Evolutionary conservation across 768 basidiomycete genomes (phyloP), one percentile per base, ranked within the genome.

Genomic region (Punctularia strigosozonata): DNA sequence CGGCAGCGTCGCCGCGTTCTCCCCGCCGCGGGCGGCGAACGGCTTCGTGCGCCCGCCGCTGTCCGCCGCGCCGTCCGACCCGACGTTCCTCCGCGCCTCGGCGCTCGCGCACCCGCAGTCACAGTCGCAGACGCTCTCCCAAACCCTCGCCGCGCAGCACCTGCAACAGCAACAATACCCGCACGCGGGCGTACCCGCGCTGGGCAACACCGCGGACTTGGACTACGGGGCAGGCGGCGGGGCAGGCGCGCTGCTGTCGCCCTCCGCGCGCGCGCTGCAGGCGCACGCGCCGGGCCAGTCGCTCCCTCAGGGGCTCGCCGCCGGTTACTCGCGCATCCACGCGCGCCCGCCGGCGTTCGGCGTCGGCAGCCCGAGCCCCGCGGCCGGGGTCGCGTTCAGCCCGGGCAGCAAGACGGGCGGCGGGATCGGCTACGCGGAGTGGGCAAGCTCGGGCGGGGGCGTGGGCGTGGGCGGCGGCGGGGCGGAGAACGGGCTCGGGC

Each of bases 211-310:
- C n/a, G n/a, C n/a, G n/a, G n/a, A n/a, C n/a, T n/a, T n/a, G n/a
- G n/a, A n/a, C n/a, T n/a, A n/a, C n/a, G n/a, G n/a, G n/a, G n/a
- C n/a, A n/a, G n/a, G n/a, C n/a, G n/a, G n/a, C n/a, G n/a, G n/a
- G n/a, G n/a, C n/a, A n/a, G n/a, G n/a, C n/a, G n/a, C n/a, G n/a
- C n/a, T 59, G 14, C 58, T 77, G 1, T 81, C 79, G 12, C 84
- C 90, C 0, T 72, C 76, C 20, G 65, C 82, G 20, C 71, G 78
- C n/a, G 90, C 87, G 1, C 63, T 92, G 30, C 84, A 88, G 51
- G 66, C 79, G 14, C 90, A 92, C 47, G 88, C 87, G 1, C 90
- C 91, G 0, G 90, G 90, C 2, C 87, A 91, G 59, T 82, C 78
- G 58, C 66, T 94, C 10, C 90, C 92, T 1, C 89, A 92, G 40